phyloP scores from a whole-genome alignment of 352 stramenopile species.

The Nothophytophthora sp. region DNA sequence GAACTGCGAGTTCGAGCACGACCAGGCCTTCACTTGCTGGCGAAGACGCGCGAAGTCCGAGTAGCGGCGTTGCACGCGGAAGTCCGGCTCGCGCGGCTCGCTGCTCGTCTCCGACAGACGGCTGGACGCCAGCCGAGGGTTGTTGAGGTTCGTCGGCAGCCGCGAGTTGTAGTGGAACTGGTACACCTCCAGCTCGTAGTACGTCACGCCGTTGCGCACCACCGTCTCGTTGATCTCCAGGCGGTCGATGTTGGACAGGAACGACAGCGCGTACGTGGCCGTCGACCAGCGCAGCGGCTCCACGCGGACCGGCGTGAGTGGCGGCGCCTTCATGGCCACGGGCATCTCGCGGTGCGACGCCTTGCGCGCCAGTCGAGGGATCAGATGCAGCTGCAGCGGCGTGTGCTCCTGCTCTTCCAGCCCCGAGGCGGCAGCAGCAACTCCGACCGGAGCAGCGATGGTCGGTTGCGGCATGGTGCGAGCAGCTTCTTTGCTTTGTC shows the following conservation, averaged over 20 bases:
- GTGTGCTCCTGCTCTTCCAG: slow-evolving; percentile 7
- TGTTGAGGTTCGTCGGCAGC: slow-evolving; percentile 46
- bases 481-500: slow-evolving; percentile 3
- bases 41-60: slow-evolving; percentile 61
- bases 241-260: slow-evolving; percentile 55
- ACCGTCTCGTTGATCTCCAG: slow-evolving; percentile 52
- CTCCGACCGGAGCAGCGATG: background rate
- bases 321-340: slow-evolving; percentile 27
- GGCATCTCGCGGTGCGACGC: slow-evolving; percentile 22
- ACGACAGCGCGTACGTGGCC: slow-evolving; percentile 33
- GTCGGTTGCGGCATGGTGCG: slow-evolving; percentile 21
- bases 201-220: slow-evolving; percentile 39
- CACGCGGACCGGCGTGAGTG: slow-evolving; percentile 37
- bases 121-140: slow-evolving; percentile 31
- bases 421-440: background rate
- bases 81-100: slow-evolving; percentile 39
- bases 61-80: slow-evolving; percentile 58
- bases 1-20: slow-evolving; percentile 45
- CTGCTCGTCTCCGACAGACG: slow-evolving; percentile 16
- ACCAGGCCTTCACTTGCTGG: slow-evolving; percentile 41
- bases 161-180: slow-evolving; percentile 53
- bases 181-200: slow-evolving; percentile 61
- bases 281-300: slow-evolving; percentile 40
- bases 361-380: slow-evolving; percentile 26
- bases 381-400: slow-evolving; percentile 29